Base-by-base conservation (phyloP, 805 yeast species). In the Pichia californica region DNA sequence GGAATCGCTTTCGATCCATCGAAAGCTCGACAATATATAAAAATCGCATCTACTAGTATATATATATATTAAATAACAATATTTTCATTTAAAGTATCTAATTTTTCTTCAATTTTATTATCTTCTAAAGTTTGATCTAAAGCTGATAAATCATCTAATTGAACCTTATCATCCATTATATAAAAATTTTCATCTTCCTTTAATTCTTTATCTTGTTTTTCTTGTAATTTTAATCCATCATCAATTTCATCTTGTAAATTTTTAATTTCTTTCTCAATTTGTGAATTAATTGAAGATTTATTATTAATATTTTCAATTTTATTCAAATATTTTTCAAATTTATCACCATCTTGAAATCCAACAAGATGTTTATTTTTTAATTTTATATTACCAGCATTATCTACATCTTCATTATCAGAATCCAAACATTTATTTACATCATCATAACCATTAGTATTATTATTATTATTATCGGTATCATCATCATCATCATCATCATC, bases 301-400 rank as follows among this genome's bases (percentile, higher is more conserved):
- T 13, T 5, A 23, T 28, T 10, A n/a, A 16, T 10, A 11, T 38
- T 27, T 34, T 48, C 45, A 16, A 50, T 54, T 34, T 45, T 49
- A 25, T 46, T 31, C 32, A 56, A 36, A 38, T 45, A 53, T 11
- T 42, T 31, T 9, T 52, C 52, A 34, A 54, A 51, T 26, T 44
- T 50, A 1, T 32, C 36, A 21, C 54, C 59, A 42, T 51, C 51
- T 23, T 53, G 49, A 31, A 54, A 54, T 4, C 57, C 59, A 9
- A 45, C 26, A n/a, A 55, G 31, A 19, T 33, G 26, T 5, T 19
- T 5, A 23, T 23, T 23, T 23, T 37, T 26, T 7, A 33, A 38
- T 20, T 35, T 40, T 9, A 10, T n/a, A 26, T 32, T 35, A 7
- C 8, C 30, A 28, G n/a, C 18, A 18, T 31, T 33, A 11, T 32